Evolutionary conservation across 108 stramenopile genomes (phyloP).

Genomic region (Pseudonitzschia multiseries): DNA sequence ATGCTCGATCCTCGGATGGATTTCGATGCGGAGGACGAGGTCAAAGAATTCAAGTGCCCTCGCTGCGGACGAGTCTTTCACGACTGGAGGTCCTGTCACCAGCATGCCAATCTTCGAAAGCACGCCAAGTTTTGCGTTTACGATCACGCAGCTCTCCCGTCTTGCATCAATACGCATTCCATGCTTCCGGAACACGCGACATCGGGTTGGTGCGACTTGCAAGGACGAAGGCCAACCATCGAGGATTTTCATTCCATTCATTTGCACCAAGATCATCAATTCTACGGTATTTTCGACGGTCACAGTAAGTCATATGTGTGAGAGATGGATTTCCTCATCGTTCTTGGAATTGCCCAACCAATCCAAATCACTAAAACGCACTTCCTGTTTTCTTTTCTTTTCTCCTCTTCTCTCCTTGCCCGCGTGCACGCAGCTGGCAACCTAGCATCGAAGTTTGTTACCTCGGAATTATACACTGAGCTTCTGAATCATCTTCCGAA

Average conservation of each 20-base stretch:
- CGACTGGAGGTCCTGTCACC: slow-evolving; percentile 83
- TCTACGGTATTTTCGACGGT: slow-evolving; percentile 85
- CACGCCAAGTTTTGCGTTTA: slow-evolving; percentile 87
- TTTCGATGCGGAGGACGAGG: slow-evolving; percentile 38
- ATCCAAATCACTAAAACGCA: no score
- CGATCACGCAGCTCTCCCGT: slow-evolving; percentile 64
- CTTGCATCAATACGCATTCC: slow-evolving; percentile 84
- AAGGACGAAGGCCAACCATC: slow-evolving; percentile 76
- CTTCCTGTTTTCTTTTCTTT: no score
- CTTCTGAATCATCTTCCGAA: slow-evolving; percentile 38
- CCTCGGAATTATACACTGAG: slow-evolving; percentile 55
- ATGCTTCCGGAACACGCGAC: slow-evolving; percentile 81
- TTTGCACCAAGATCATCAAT: slow-evolving; percentile 62
- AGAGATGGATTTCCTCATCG: slow-evolving; percentile 23
- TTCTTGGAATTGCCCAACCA: no score
- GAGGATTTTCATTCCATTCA: slow-evolving; percentile 94
- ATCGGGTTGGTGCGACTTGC: slow-evolving; percentile 84
- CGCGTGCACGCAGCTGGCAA: slow-evolving; percentile 49
- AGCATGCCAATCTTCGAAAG: slow-evolving; percentile 71
- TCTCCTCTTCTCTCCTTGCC: neutral
- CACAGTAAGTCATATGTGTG: slow-evolving; percentile 23
- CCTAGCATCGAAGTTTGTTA: slow-evolving; percentile 73
- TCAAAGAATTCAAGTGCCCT: slow-evolving; percentile 69
- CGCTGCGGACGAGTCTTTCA: slow-evolving; percentile 72
- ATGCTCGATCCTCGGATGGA: slow-evolving; percentile 71